Conservation (phyloP, 148 eudicot species). For the Camellia japonica region DNA sequence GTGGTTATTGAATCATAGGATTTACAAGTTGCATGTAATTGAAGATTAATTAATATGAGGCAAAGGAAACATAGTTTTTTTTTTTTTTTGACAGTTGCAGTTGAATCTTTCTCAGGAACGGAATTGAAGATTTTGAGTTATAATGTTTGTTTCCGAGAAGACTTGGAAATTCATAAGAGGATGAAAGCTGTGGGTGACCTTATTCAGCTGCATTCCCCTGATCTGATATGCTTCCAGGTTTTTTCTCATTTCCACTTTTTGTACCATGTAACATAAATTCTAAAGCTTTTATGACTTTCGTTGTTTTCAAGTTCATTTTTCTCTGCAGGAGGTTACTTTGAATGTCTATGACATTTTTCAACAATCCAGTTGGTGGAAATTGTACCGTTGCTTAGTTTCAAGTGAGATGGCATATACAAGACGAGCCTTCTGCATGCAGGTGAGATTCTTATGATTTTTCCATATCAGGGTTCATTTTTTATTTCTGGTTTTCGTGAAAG, state of each 20-base stretch:
- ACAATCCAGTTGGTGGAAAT: conserved; percentile 77
- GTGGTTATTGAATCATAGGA: too few species aligned
- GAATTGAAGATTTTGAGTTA: conserved; percentile 64
- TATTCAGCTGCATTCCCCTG: conserved; percentile 76
- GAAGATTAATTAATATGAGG: too few species aligned
- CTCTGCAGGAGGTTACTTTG: conserved; percentile 82
- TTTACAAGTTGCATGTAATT: too few species aligned
- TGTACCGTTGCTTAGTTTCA: too few species aligned
- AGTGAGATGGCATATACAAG: conserved; percentile 34
- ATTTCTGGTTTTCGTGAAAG: background rate
- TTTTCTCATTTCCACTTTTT: conserved; percentile 2
- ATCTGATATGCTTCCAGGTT: conserved; percentile 94
- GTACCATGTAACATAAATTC: background rate
- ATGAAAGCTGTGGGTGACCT: conserved; percentile 86
- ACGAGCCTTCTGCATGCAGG: conserved; percentile 92
- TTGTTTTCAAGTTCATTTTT: background rate
- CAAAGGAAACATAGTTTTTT: too few species aligned
- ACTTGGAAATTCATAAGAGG: conserved; percentile 55
- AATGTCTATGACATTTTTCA: conserved; percentile 56
- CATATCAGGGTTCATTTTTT: background rate
- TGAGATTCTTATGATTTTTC: conserved; percentile 14
- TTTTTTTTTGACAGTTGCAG: conserved; percentile 13
- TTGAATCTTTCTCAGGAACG: conserved; percentile 16
- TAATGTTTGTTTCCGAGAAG: conserved; percentile 93
- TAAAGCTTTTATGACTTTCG: background rate